Base-by-base conservation (phyloP, 23 red algal species). In the Gracilaria gracilis region DNA sequence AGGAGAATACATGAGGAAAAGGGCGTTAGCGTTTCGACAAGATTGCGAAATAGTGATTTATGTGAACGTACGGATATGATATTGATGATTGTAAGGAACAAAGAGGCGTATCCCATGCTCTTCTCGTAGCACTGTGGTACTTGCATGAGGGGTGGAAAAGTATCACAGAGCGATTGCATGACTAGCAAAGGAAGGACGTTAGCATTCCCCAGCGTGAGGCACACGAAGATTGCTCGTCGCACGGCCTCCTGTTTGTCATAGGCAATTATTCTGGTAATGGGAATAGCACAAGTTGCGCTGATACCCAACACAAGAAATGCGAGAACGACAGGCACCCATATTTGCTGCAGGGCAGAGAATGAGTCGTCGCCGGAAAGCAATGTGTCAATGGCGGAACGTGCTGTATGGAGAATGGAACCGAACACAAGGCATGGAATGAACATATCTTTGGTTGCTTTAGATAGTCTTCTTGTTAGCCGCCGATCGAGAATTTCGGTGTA, bases 351-450 rank as follows among this genome's bases (percentile, higher is more conserved):
- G 5, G 42, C 83, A 9, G 21, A 58, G 38, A 57, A 23, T 33
- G 38, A 34, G 47, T 74, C 48, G 8, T 64, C 17, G 34, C 37
- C 44, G 39, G 69, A 44, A n/a, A 75, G 69, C 15, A 75, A 20
- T 74, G 83, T 86, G 35, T 86, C 20, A 75, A 54, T 73, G 66
- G 59, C 27, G 34, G 47, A 73, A 20, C 27, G 61, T 75, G 67
- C 46, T 46, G 83, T 86, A 44, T 74, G 59, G 25, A 86, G 65
- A 40, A 86, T 67, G 83, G 83, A 86, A 49, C 64, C 83, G 65
- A 86, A 86, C 7, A 86, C 66, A 50, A 86, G 83, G 29, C 61
- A 67, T 23, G 83, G 83, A 17, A 86, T 86, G 66, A 86, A 86
- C 36, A 86, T 40, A 35, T 86, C 48, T 39, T 86, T 70, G 2